Conservation (phyloP, 164 flowering plant species). For the Tinospora cordifolia region DNA sequence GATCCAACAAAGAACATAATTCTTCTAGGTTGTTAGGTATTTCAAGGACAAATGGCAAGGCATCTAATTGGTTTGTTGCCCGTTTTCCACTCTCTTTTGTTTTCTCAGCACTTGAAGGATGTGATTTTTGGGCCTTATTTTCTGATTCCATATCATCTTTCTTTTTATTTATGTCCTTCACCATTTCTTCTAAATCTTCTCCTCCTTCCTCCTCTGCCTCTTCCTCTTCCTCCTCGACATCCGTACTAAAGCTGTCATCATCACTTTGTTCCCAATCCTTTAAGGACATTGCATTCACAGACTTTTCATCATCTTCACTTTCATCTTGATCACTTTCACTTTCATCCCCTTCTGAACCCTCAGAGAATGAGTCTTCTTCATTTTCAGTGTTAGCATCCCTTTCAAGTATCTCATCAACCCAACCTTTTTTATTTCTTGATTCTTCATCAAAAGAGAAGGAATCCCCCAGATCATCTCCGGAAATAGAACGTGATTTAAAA, state of each 20-base stretch:
- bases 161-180: conserved; percentile 13
- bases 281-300: conserved; percentile 26
- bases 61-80: conserved; percentile 14
- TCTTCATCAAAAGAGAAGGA: conserved; percentile 56
- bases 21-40: conserved; percentile 65
- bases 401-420: conserved; percentile 71
- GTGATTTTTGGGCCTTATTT: conserved; percentile 14
- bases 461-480: conserved; percentile 97
- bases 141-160: conserved; percentile 15
- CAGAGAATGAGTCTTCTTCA: conserved; percentile 42
- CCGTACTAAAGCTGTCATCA: conserved; percentile 48
- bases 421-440: conserved; percentile 37
- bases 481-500: conserved; percentile 36
- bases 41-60: conserved; percentile 71
- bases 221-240: conserved; percentile 35
- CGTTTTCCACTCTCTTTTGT: conserved; percentile 20
- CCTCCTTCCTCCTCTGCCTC: conserved; percentile 32
- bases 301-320: conserved; percentile 24
- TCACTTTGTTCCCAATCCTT: conserved; percentile 98
- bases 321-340: conserved; percentile 29
- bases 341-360: conserved; percentile 40
- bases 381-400: conserved; percentile 32
- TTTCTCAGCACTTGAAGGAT: conserved; percentile 20
- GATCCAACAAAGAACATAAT: conserved; percentile 46
- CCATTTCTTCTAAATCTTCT: conserved; percentile 23